phyloP scores from a whole-genome alignment of 2,329 filamentous ascomycete species.

The Penicillium sp. region DNA sequence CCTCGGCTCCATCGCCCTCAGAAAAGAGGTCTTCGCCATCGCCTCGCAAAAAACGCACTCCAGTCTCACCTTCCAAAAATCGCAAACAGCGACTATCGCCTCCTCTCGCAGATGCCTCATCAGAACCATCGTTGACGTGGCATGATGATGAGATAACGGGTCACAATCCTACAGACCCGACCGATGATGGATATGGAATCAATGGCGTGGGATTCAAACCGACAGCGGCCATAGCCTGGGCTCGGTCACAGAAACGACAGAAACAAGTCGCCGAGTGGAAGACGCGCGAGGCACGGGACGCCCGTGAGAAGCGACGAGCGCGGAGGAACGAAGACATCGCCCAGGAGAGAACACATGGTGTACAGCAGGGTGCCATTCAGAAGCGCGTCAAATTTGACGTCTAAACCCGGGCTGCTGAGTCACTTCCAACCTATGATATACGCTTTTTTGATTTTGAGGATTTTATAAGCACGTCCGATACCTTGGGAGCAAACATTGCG shows the following conservation, averaged over 20 bases:
- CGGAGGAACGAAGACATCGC: slow-evolving; percentile 38
- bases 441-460: background rate
- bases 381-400: slow-evolving; percentile 42
- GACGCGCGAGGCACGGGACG: slow-evolving; percentile 54
- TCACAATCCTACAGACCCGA: slow-evolving; percentile 52
- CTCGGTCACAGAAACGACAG: slow-evolving; percentile 51
- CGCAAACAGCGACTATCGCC: slow-evolving; percentile 33
- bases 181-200: slow-evolving; percentile 59
- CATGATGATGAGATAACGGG: slow-evolving; percentile 59
- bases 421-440: background rate
- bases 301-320: slow-evolving; percentile 53
- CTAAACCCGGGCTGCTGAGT: slow-evolving; percentile 9
- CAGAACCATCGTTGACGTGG: slow-evolving; percentile 46
- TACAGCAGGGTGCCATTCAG: slow-evolving; percentile 29
- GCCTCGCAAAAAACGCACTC: slow-evolving; percentile 24
- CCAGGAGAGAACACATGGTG: slow-evolving; percentile 24
- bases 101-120: slow-evolving; percentile 24
- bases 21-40: slow-evolving; percentile 17
- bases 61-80: slow-evolving; percentile 18
- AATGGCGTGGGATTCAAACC: slow-evolving; percentile 61
- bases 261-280: slow-evolving; percentile 58
- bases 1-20: slow-evolving; percentile 14
- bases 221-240: slow-evolving; percentile 55
- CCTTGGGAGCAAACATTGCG: slow-evolving; percentile 2
- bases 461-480: slow-evolving; percentile 2